Base-by-base conservation (phyloP, 345 rosid genomes). In the Syzygium jambos region DNA sequence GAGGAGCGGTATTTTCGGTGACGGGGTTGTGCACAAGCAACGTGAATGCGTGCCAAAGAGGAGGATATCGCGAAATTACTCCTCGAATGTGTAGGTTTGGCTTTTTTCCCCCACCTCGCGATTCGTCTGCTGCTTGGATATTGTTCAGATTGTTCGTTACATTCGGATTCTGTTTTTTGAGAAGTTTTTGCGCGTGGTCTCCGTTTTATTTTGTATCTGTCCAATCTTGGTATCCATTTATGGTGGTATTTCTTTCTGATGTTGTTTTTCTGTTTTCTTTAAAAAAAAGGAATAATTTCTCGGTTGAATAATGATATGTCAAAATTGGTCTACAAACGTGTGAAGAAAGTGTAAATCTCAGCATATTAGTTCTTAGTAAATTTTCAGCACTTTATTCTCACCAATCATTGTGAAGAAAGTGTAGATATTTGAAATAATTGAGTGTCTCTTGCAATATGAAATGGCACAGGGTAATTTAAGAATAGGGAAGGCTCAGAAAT, bases 21-120 rank as follows among this genome's bases (percentile, higher is more conserved):
- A 88, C 53, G 91, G 92, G 86, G 84, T 94, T 86, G 56, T 86
- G 85, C 25, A 90, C 12, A 86, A 65, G 78, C 93, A 92, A 52
- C 84, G 88, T 84, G 90, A 85, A 78, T 51, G 87, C 87, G 23
- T 87, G 77, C 89, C 77, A 73, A 88, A 87, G 85, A 93, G 63
- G 57, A 57, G 90, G 65, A 56, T 59, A 5, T 85, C 87, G 84
- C 88, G 84, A 23, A 89, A 46, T 57, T 85, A 88, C 52, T 88
- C 93, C 68, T 78, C 93, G 55, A 88, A 84, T 85, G 94, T 95
- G 78, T 97, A 94, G 98, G 98, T 97, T 84, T 19, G 91, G 49
- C 49, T 34, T 73, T 38, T 22, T 9, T 19, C 2, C 23, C 29
- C 10, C 5, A 41, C 83, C 38, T 19, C 10, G 19, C 6, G 61